Conservation (phyloP, 2,329 filamentous ascomycete species). For the Elsinoe australis region DNA sequence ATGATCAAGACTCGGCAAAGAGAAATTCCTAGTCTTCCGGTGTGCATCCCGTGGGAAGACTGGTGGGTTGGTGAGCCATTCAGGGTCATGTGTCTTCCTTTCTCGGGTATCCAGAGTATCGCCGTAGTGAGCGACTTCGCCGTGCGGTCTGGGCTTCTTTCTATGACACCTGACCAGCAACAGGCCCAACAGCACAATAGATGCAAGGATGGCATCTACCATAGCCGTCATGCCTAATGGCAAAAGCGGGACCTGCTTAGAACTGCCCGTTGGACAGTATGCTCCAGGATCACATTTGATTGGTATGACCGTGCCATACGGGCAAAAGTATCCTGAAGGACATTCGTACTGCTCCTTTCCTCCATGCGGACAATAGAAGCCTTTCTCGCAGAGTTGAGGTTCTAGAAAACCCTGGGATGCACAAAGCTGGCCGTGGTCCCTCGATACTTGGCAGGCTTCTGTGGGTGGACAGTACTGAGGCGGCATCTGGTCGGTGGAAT, state of each 20-base stretch:
- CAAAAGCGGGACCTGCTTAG: constrained; percentile 38
- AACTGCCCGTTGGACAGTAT: constrained; percentile 40
- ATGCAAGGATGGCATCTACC: constrained; percentile 38
- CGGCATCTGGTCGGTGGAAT: constrained; percentile 24
- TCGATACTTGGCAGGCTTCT: constrained; percentile 23
- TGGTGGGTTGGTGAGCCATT: constrained; percentile 33
- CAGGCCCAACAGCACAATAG: constrained; percentile 32
- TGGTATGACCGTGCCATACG: constrained; percentile 42
- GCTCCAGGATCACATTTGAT: constrained; percentile 43
- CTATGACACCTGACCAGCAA: constrained; percentile 33
- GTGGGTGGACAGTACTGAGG: constrained; percentile 29
- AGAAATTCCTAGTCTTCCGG: constrained; percentile 15
- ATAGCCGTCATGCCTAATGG: constrained; percentile 39
- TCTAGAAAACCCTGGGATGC: constrained; percentile 38
- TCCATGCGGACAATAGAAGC: constrained; percentile 43
- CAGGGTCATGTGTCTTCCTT: constrained; percentile 25
- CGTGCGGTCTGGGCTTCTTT: constrained; percentile 20
- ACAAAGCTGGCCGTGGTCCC: constrained; percentile 23
- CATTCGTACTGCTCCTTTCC: constrained; percentile 39
- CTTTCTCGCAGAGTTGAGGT: constrained; percentile 44
- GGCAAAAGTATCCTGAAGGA: constrained; percentile 46
- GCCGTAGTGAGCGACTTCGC: constrained; percentile 19
- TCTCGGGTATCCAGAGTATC: constrained; percentile 21
- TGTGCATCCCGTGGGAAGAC: constrained; percentile 12
- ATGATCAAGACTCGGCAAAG: not conserved